Evolutionary conservation across 2,329 filamentous ascomycete genomes (phyloP), one percentile per base, ranked within the genome.

Genomic region (Colletotrichum tabaci): DNA sequence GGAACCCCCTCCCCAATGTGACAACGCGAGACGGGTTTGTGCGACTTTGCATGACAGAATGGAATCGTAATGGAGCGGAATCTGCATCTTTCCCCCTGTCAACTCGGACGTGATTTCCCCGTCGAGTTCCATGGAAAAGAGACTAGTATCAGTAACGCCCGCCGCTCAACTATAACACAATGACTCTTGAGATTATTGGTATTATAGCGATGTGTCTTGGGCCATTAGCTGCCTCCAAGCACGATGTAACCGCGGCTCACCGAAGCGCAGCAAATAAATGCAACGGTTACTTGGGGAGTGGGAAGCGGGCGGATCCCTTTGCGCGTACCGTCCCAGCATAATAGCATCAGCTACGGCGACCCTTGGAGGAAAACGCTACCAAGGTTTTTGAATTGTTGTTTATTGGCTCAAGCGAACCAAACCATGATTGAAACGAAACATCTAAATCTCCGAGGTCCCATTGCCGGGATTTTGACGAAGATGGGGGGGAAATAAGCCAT

Each of bases 211-310:
- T 40, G 50, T 47, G 61, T 50, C 30, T 30, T 62, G 42, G 50
- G 26, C 44, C 38, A 49, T 58, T 26, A n/a, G 53, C 56, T 58
- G 23, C 57, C 56, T 58, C 35, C 57, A 35, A 58, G 47, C 49
- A 60, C 69, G 53, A 72, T 72, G 69, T 72, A 72, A 72, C 69
- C 9, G 47, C 58, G 65, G 40, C 53, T 64, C 18, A 16, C 42
- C 60, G 65, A 72, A 64, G 60, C 69, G 23, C 56, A 58, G 46
- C 46, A 44, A 61, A 30, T 30, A 21, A 55, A 26, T 40, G 42
- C 46, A 12, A 67, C 67, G 21, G 46, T 38, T 21, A n/a, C 53
- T 47, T 9, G 9, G 16, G 47, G 53, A 55, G 52, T 55, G 53
- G 69, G 38, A 63, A 8, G 30, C 10, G 30, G 21, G 21, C 68